Base-by-base conservation (phyloP, 768 basidiomycete genomes). In the Trametes meyenii region DNA sequence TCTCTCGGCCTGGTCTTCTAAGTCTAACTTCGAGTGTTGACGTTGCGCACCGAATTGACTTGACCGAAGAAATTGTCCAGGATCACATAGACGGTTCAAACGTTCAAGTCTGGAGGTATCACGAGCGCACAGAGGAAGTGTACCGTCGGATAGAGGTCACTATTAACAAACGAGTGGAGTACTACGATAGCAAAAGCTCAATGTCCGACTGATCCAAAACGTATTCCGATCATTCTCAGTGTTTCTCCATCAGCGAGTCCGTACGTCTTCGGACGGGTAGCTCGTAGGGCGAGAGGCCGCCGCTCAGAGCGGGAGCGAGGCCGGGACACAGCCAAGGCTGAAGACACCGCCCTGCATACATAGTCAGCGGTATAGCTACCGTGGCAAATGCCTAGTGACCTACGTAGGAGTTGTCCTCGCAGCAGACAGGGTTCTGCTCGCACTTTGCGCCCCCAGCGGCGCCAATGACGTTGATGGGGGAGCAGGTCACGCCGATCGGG, bases 401-500 rank as follows among this genome's bases (percentile, higher is more conserved):
- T 23, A 70, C 62, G 42, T 49, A 7, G 49, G 21, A 29, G 64
- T 71, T 71, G 58, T 67, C 48, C 53, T 66, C 23, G 66, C 70
- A 71, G 65, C 70, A 71, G 48, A 71, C 65, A 21, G 63, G 40
- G 2, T 36, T 6, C 13, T 48, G 24, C 10, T 24, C 26, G 64
- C 69, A 70, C 12, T 24, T 21, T 14, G 13, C 26, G 53, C 61
- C 61, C 29, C 23, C 44, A 3, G 39, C 56, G 6, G 60, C 55
- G 14, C 64, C 68, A 26, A 69, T 43, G 51, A 65, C 54, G 21
- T 23, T 48, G 61, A 72, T 68, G 29, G 70, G 70, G 19, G 51
- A 57, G 66, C 71, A 72, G 43, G 42, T 36, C 38, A 69, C 5
- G 14, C 68, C 71, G 40, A 71, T 33, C 16, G 64, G 26, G 36